Percentiles rank a stretch among this genome's conserved stretches.
phyloP scores from a whole-genome alignment of 169 alveolate genomes.

The Besnoitia besnoiti region DNA sequence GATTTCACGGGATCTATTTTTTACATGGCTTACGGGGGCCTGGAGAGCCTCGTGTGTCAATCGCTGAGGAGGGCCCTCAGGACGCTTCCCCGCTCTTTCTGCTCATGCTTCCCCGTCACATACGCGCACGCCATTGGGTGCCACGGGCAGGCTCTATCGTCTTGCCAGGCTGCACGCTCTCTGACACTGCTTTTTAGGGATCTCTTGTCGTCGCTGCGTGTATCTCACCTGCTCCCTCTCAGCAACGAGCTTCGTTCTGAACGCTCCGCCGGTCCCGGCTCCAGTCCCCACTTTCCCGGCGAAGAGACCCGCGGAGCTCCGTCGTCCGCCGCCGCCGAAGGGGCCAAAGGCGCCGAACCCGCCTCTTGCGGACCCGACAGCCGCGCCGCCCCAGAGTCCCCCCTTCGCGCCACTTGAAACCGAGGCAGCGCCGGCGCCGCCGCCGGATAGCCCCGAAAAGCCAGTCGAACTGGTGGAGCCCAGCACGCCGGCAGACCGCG shows the following conservation, averaged over 20 bases:
- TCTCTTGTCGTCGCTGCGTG: background rate
- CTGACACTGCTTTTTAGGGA: too few relatives aligned
- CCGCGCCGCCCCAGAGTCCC: background rate
- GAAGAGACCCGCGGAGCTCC: constrained; percentile 7
- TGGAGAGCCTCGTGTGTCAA: too few relatives aligned
- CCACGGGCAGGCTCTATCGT: too few relatives aligned
- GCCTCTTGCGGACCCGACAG: background rate
- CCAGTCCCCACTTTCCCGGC: background rate
- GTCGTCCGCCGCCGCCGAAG: constrained; percentile 4
- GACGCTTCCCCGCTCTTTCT: too few relatives aligned
- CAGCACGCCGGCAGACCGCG: background rate
- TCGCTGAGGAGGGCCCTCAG: too few relatives aligned
- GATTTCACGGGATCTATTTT: too few relatives aligned
- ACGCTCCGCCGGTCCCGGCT: background rate
- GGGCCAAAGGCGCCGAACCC: background rate
- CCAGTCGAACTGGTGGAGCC: background rate
- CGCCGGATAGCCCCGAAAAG: background rate
- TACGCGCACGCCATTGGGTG: too few relatives aligned
- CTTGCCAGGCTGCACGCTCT: too few relatives aligned
- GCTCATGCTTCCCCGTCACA: too few relatives aligned
- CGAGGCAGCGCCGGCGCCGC: background rate
- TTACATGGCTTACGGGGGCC: too few relatives aligned
- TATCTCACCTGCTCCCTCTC: background rate
- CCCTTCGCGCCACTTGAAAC: background rate
- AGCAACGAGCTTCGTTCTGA: background rate